Evolutionary conservation across 768 basidiomycete genomes (phyloP).

Genomic region (Hygrophorus pudorinus): DNA sequence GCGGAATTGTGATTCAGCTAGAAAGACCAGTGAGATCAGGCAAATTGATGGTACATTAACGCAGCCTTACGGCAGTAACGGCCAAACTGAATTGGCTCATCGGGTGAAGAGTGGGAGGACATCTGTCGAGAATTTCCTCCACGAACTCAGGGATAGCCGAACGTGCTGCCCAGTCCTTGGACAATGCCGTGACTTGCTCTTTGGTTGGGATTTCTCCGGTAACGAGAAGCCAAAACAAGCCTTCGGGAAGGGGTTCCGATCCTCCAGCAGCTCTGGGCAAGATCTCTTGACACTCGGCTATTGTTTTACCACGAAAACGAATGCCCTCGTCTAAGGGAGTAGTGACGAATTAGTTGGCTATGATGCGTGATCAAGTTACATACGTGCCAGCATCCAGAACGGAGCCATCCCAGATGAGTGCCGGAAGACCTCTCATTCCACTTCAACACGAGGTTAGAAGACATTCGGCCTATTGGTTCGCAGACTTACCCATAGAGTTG

Average conservation of each 20-base stretch:
- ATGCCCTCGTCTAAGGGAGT: slow-evolving; percentile 82
- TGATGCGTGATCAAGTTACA: slow-evolving; percentile 5
- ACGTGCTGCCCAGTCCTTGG: slow-evolving; percentile 92
- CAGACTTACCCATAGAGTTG: slow-evolving; percentile 73
- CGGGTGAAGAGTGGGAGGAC: slow-evolving; percentile 89
- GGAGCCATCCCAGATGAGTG: slow-evolving; percentile 97
- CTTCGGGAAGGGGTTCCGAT: slow-evolving; percentile 86
- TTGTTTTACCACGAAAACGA: slow-evolving; percentile 94
- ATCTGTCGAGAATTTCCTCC: slow-evolving; percentile 93
- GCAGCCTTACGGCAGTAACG: slow-evolving; percentile 69
- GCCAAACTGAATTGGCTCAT: slow-evolving; percentile 98
- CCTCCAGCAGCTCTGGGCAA: slow-evolving; percentile 88
- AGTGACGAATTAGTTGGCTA: no score
- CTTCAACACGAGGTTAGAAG: slow-evolving; percentile 35
- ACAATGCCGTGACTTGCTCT: slow-evolving; percentile 80
- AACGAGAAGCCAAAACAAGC: slow-evolving; percentile 90
- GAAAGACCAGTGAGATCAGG: slow-evolving; percentile 2
- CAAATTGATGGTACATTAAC: slow-evolving; percentile 1
- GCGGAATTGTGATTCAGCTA: slow-evolving; percentile 92
- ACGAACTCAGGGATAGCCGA: slow-evolving; percentile 87
- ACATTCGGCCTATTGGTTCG: not conserved
- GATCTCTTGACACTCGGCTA: slow-evolving; percentile 77
- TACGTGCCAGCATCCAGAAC: slow-evolving; percentile 82
- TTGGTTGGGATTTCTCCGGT: slow-evolving; percentile 91
- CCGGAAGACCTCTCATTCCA: slow-evolving; percentile 84